Conservation (phyloP, 768 basidiomycete species). For the Ramaria sp. region DNA sequence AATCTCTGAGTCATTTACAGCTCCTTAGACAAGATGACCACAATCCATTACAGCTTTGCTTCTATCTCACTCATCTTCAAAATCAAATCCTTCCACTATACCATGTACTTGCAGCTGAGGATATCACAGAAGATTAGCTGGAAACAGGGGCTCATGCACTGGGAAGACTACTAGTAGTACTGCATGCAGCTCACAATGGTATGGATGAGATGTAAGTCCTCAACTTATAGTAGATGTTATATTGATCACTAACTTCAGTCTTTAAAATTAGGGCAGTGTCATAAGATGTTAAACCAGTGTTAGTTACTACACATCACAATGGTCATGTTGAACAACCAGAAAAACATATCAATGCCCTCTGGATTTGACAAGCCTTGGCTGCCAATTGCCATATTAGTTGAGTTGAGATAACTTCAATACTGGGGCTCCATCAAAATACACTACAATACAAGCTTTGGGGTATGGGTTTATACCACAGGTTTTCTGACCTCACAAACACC, state of each 20-base stretch:
- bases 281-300: conserved; percentile 3
- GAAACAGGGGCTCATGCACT: background rate
- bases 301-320: no score
- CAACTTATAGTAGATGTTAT: background rate
- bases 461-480: conserved; percentile 8
- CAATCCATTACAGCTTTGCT: conserved; percentile 11
- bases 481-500: conserved; percentile 4
- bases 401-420: background rate
- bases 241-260: background rate
- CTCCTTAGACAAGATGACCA: conserved; percentile 10
- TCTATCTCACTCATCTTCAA: conserved; percentile 7
- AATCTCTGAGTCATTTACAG: background rate
- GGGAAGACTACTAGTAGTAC: background rate
- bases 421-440: conserved; percentile 9
- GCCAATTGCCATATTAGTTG: background rate
- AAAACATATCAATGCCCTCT: conserved; percentile 10
- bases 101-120: background rate
- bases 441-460: background rate
- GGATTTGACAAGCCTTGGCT: conserved; percentile 12
- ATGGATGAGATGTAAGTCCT: background rate
- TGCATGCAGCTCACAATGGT: background rate
- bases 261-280: background rate
- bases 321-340: conserved; percentile 10
- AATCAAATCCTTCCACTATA: conserved; percentile 5
- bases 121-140: background rate